Evolutionary conservation across 108 stramenopile species (phyloP), one percentile per base, ranked within the genome.

Genomic region (Cyclotella atomus): DNA sequence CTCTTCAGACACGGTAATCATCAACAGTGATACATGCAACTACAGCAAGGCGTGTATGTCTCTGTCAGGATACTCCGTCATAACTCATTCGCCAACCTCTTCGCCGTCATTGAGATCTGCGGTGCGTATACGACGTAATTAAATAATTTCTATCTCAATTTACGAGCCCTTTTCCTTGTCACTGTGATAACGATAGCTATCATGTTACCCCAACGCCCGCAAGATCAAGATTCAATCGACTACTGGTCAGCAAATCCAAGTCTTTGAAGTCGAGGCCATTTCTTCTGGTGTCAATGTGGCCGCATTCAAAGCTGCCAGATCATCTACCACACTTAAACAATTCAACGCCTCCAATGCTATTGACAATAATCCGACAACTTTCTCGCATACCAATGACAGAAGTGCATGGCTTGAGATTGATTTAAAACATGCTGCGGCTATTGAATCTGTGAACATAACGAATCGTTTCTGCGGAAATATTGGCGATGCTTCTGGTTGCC

Each of bases 231-330:
- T 60, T 14, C 4, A 34, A 20, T 12, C 59, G 7, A 60, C 33
- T 6, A 60, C 33, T 36, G 59, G 32, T n/a, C 34, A 34, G 20
- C 59, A 17, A 34, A 17, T 60, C 2, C 33, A 60, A n/a, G 17
- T 60, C 3, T 60, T 60, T 60, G 59, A 60, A 60, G 34, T 60
- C 17, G 8, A 36, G 36, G 19, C 19, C 34, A 23, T 60, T 36
- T 60, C 59, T 17, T 34, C 34, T 36, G 59, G 59, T 19, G n/a
- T 2, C 33, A 60, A 60, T 60, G 59, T 60, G 2, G 59, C 59
- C 15, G 2, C 4, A 19, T n/a, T 2, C 9, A 19, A 4, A 38
- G 36, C 15, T 36, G 59, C 59, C 15, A 36, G 20, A 36, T 60
- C 59, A 3, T 60, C 59, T 17, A 60, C 33, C 9, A 7, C 3